Conservation (phyloP, 2,329 filamentous ascomycete genomes). For the Fusarium sp. region DNA sequence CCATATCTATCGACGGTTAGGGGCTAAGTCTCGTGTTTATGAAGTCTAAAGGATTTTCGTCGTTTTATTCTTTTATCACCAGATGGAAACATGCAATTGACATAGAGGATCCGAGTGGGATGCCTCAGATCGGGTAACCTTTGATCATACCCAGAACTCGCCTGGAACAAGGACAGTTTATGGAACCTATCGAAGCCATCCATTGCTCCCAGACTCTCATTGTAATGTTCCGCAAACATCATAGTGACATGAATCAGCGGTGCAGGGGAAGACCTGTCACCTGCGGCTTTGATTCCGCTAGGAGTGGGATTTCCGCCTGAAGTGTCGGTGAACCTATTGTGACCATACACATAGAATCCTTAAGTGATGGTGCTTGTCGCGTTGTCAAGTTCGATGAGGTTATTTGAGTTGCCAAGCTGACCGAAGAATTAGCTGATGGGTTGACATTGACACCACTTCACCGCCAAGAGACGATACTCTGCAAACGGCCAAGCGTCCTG, state of each 20-base stretch:
- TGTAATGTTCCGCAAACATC: background rate
- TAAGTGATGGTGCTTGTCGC: background rate
- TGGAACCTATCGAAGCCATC: too few species aligned
- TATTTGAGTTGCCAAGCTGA: background rate
- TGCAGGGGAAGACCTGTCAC: background rate
- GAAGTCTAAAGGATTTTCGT: background rate
- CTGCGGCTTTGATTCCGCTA: background rate
- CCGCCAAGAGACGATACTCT: background rate
- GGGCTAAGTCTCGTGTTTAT: conserved; percentile 10
- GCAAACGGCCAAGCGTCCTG: background rate
- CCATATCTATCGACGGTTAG: background rate
- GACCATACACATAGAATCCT: background rate
- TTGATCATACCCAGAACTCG: too few species aligned
- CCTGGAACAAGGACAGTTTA: too few species aligned
- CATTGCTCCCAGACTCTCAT: background rate
- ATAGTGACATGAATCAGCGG: background rate
- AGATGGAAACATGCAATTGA: conserved; percentile 49
- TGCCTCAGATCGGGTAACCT: too few species aligned
- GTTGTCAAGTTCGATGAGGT: background rate
- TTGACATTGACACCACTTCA: background rate
- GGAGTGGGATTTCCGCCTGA: background rate
- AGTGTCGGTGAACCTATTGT: background rate
- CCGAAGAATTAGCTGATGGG: background rate
- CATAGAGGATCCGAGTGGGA: too few species aligned
- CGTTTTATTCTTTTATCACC: background rate